These are phyloP conservation scores for Cladophialophora immunda DNA, from an alignment of 2,329 filamentous ascomycete genomes.

Conservation along the genomic window DNA sequence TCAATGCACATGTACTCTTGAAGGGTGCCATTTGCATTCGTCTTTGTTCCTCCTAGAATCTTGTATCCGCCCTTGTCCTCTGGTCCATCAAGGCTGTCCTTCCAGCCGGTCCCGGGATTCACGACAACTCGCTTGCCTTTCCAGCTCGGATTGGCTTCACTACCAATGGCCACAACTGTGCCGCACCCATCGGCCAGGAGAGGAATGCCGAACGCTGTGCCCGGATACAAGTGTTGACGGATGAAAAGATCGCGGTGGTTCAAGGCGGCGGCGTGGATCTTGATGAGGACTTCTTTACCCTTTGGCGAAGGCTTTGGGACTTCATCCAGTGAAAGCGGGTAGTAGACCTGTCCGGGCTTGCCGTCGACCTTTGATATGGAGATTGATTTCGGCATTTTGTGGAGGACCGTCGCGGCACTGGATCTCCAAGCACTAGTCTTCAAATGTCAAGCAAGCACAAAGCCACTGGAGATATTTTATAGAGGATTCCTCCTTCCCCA, in stretches of 20 bases:
- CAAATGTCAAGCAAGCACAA: not conserved
- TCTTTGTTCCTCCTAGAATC: slow-evolving; percentile 74
- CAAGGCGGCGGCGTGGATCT: slow-evolving; percentile 79
- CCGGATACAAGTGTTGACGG: slow-evolving; percentile 89
- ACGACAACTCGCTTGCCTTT: slow-evolving; percentile 76
- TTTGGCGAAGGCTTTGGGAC: slow-evolving; percentile 70
- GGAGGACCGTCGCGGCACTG: not conserved
- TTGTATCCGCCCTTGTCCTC: slow-evolving; percentile 68
- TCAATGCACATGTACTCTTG: slow-evolving; percentile 76
- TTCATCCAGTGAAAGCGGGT: slow-evolving; percentile 62
- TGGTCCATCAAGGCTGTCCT: slow-evolving; percentile 73
- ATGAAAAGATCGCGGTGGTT: slow-evolving; percentile 97
- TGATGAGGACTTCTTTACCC: slow-evolving; percentile 75
- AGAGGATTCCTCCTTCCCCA: too few species aligned
- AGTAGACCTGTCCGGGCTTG: slow-evolving; percentile 86
- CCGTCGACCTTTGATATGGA: slow-evolving; percentile 58
- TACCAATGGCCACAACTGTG: slow-evolving; percentile 71
- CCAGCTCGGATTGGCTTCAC: slow-evolving; percentile 64
- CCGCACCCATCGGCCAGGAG: slow-evolving; percentile 86
- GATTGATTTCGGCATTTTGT: slow-evolving; percentile 55
- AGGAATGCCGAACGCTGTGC: slow-evolving; percentile 78
- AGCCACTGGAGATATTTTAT: not conserved
- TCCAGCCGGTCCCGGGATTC: slow-evolving; percentile 82
- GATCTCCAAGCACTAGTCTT: slow-evolving; percentile 4
- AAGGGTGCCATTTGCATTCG: slow-evolving; percentile 73